Evolutionary conservation across 768 basidiomycete species (phyloP).

Genomic region (Fibroporia radiculosa): DNA sequence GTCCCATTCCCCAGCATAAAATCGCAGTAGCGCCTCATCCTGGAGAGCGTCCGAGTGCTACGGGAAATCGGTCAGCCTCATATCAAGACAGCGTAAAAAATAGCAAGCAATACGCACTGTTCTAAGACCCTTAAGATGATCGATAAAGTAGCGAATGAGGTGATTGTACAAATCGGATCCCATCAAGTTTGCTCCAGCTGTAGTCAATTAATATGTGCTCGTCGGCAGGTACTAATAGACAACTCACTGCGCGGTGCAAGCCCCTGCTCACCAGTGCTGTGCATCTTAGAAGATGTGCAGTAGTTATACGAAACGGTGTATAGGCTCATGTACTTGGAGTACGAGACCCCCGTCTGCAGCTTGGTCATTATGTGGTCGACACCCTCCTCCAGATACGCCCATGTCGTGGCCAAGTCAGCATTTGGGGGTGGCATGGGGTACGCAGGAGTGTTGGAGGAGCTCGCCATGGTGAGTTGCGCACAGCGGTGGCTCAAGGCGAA

Average conservation of each 20-base stretch:
- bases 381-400: slow-evolving; percentile 81
- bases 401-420: slow-evolving; percentile 75
- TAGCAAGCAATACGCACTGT: slow-evolving; percentile 35
- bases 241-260: slow-evolving; percentile 51
- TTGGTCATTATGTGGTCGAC: slow-evolving; percentile 93
- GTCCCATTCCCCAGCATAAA: slow-evolving; percentile 92
- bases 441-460: slow-evolving; percentile 11
- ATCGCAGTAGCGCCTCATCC: slow-evolving; percentile 83
- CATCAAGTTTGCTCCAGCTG: slow-evolving; percentile 92
- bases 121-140: slow-evolving; percentile 64
- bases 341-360: slow-evolving; percentile 81
- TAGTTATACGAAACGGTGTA: slow-evolving; percentile 98
- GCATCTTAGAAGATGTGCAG: slow-evolving; percentile 86
- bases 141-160: slow-evolving; percentile 83
- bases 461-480: slow-evolving; percentile 10
- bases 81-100: slow-evolving; percentile 1
- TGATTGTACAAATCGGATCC: slow-evolving; percentile 96
- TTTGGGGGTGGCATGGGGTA: slow-evolving; percentile 51
- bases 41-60: slow-evolving; percentile 75
- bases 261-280: slow-evolving; percentile 32
- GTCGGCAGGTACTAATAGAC: slow-evolving; percentile 2
- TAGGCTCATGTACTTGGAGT: slow-evolving; percentile 79
- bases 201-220: slow-evolving; percentile 15
- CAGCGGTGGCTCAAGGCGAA: neutral
- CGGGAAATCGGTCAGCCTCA: slow-evolving; percentile 2